phyloP scores from a whole-genome alignment of 2,329 filamentous ascomycete species.

The Fusarium nygamai region DNA sequence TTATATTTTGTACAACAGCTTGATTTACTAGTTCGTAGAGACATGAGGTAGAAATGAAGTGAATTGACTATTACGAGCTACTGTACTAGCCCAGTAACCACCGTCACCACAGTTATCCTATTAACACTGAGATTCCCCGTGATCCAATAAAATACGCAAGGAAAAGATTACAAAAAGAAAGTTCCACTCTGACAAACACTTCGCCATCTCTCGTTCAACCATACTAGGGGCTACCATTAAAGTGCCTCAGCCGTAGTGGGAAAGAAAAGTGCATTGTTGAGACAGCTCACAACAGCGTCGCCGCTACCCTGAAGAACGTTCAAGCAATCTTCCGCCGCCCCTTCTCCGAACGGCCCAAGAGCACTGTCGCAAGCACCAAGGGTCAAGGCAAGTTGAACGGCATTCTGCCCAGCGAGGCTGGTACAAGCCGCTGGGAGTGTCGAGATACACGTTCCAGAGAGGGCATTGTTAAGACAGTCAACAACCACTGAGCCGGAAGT shows the following conservation, averaged over 20 bases:
- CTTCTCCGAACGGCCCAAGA: neutral
- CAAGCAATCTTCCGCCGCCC: rapidly evolving
- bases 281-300: neutral
- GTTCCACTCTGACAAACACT: neutral
- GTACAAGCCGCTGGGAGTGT: neutral
- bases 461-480: neutral
- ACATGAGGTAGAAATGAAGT: neutral
- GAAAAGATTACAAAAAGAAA: neutral
- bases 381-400: neutral
- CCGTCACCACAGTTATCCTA: neutral
- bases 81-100: neutral
- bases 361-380: neutral
- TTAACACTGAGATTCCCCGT: neutral
- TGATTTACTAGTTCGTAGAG: neutral
- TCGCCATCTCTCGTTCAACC: neutral
- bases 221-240: neutral
- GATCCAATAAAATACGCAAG: neutral
- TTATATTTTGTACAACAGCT: too few species aligned
- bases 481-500: neutral
- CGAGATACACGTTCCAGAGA: neutral
- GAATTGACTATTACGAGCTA: neutral
- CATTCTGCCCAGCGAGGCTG: neutral
- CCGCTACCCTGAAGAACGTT: neutral
- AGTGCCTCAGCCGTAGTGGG: neutral
- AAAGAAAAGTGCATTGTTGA: neutral